phyloP scores from a whole-genome alignment of 495 filamentous ascomycete genomes.

The Xylaria flabelliformis region DNA sequence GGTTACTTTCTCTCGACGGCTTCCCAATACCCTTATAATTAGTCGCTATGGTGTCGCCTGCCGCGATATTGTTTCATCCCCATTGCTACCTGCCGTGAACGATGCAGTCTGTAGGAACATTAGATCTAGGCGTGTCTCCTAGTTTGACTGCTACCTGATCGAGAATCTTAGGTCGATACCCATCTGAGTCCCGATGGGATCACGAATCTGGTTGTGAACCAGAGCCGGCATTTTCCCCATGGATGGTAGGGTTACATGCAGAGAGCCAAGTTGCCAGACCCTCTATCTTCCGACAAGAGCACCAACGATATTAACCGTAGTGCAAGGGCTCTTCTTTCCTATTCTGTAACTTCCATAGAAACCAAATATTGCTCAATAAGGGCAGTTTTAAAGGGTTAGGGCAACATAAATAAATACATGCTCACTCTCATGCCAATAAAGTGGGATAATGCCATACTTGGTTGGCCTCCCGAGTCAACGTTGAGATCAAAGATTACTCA shows the following conservation, averaged over 20 bases:
- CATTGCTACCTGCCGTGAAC: constrained; percentile 2
- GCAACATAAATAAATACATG: background rate
- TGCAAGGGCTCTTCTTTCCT: background rate
- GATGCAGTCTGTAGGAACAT: background rate
- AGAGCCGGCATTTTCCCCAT: background rate
- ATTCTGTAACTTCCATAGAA: background rate
- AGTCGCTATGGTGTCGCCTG: background rate
- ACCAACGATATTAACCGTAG: background rate
- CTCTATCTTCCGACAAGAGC: background rate
- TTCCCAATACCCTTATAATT: background rate
- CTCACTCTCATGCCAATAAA: constrained; percentile 39
- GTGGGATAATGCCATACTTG: constrained; percentile 49
- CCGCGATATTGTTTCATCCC: background rate
- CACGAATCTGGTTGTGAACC: background rate
- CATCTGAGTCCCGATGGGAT: background rate
- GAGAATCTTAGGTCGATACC: background rate
- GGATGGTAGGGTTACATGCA: background rate
- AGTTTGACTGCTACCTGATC: background rate
- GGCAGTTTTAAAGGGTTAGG: background rate
- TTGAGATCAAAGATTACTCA: too few relatives aligned
- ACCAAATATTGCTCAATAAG: background rate
- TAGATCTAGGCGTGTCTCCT: background rate
- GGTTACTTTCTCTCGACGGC: background rate
- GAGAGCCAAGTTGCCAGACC: background rate
- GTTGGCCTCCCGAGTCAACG: constrained; percentile 11